phyloP scores from a whole-genome alignment of 805 yeast species.

The Ogataea neopini region DNA sequence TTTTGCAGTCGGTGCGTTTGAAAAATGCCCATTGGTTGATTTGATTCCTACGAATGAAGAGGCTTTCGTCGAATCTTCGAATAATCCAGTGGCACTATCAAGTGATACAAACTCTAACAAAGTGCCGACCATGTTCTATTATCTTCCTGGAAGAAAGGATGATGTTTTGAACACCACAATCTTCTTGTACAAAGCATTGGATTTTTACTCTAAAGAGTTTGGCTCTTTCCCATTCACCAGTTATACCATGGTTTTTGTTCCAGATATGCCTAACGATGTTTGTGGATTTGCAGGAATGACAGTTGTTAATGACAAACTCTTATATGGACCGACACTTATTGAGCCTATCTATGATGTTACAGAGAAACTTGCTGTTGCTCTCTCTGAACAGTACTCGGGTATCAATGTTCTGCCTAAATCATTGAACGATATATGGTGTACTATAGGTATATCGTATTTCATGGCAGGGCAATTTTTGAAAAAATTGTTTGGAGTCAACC shows the following conservation, averaged over 20 bases:
- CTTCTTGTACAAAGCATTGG: slow-evolving; percentile 75
- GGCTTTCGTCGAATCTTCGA: slow-evolving; percentile 25
- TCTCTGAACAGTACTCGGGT: slow-evolving; percentile 93
- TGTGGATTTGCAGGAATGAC: slow-evolving; percentile 77
- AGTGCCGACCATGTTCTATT: slow-evolving; percentile 62
- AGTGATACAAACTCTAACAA: slow-evolving; percentile 32
- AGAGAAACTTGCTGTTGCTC: slow-evolving; percentile 62
- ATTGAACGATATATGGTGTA: slow-evolving; percentile 85
- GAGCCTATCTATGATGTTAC: slow-evolving; percentile 79
- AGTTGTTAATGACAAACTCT: slow-evolving; percentile 54
- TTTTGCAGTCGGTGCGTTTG: slow-evolving; percentile 91
- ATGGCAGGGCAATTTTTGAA: slow-evolving; percentile 76
- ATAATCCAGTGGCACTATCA: slow-evolving; percentile 26
- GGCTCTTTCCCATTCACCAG: slow-evolving; percentile 92
- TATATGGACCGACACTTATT: slow-evolving; percentile 72
- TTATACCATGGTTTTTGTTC: slow-evolving; percentile 73
- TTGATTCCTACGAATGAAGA: slow-evolving; percentile 36
- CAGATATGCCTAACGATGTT: slow-evolving; percentile 48
- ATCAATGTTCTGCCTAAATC: slow-evolving; percentile 82
- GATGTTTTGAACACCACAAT: slow-evolving; percentile 71
- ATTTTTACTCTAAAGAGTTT: slow-evolving; percentile 80
- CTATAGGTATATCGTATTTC: slow-evolving; percentile 78
- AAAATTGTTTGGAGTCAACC: slow-evolving; percentile 79
- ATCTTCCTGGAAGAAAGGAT: slow-evolving; percentile 56
- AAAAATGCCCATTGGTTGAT: slow-evolving; percentile 55